A percentile compares a stretch with the other conserved stretches of the same genome.
Evolutionary conservation across 805 yeast species (phyloP).

Genomic region (Pichia rugopelliculosa): DNA sequence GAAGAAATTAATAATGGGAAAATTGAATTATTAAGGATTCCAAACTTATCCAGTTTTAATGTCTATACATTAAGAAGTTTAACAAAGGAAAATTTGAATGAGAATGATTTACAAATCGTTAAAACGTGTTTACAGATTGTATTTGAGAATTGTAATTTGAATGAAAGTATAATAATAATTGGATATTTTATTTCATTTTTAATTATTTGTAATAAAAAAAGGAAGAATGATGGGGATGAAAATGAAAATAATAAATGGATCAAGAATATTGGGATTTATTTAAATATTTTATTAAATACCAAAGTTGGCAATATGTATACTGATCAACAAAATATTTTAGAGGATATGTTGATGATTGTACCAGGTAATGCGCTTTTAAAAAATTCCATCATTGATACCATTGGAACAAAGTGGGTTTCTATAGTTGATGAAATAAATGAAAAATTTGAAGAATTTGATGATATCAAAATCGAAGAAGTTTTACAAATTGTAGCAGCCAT

Average conservation of each 20-base stretch:
- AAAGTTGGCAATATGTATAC: slow-evolving; percentile 24
- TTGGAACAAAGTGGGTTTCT: slow-evolving; percentile 14
- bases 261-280: slow-evolving; percentile 22
- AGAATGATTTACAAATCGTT: slow-evolving; percentile 16
- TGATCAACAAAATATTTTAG: slow-evolving; percentile 23
- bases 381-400: slow-evolving; percentile 6
- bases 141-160: slow-evolving; percentile 14
- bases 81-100: slow-evolving; percentile 9
- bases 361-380: slow-evolving; percentile 16
- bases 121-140: slow-evolving; percentile 12
- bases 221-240: slow-evolving; percentile 1
- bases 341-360: slow-evolving; percentile 13
- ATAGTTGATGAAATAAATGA: slow-evolving; percentile 13
- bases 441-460: slow-evolving; percentile 10
- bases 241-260: not conserved
- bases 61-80: slow-evolving; percentile 25
- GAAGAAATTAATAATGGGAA: slow-evolving; percentile 4
- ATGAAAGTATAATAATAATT: slow-evolving; percentile 22
- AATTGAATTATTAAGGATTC: slow-evolving; percentile 34
- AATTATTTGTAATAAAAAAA: slow-evolving; percentile 9
- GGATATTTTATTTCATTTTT: slow-evolving; percentile 20
- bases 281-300: slow-evolving; percentile 30
- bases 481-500: slow-evolving; percentile 35
- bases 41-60: slow-evolving; percentile 26
- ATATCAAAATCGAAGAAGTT: slow-evolving; percentile 11